A percentile compares a stretch with the other conserved stretches of the same genome.
Conservation (phyloP, 1,284 basidiomycete species). For the Rugosomyces carneus region DNA sequence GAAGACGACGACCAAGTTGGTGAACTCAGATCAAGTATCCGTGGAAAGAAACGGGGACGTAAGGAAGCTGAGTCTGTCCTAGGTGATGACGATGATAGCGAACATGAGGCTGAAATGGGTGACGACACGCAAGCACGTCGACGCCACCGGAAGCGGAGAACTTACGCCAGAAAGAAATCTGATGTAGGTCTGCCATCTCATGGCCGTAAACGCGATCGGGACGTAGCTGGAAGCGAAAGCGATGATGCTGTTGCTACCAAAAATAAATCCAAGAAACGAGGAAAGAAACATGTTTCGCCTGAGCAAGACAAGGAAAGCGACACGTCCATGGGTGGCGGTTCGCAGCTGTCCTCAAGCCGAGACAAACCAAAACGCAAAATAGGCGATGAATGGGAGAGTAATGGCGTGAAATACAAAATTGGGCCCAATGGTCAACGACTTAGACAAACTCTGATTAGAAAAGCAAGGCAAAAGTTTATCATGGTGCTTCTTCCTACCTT, state of each 20-base stretch:
- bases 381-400: conserved; percentile 70
- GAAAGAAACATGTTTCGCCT: conserved; percentile 28
- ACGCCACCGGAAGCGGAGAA: conserved; percentile 42
- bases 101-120: conserved; percentile 30
- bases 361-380: conserved; percentile 46
- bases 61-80: conserved; percentile 66
- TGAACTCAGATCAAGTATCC: conserved; percentile 29
- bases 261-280: conserved; percentile 33
- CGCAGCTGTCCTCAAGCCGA: conserved; percentile 35
- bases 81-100: conserved; percentile 54
- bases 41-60: conserved; percentile 73
- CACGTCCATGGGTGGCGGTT: conserved; percentile 36
- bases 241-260: conserved; percentile 29
- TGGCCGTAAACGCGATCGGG: conserved; percentile 62
- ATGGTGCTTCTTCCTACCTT: conserved; percentile 46
- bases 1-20: conserved; percentile 31
- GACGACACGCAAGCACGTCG: conserved; percentile 29
- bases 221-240: conserved; percentile 43
- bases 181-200: conserved; percentile 34
- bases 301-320: conserved; percentile 29
- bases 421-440: conserved; percentile 64
- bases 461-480: conserved; percentile 55
- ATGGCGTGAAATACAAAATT: conserved; percentile 64
- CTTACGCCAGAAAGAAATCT: conserved; percentile 42
- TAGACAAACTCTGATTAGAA: conserved; percentile 62